A percentile compares a stretch with the other conserved stretches of the same genome.
These are phyloP conservation scores for Carex scoparia DNA, from an alignment of 176 grass and related monocot species.

Conservation along the genomic window DNA sequence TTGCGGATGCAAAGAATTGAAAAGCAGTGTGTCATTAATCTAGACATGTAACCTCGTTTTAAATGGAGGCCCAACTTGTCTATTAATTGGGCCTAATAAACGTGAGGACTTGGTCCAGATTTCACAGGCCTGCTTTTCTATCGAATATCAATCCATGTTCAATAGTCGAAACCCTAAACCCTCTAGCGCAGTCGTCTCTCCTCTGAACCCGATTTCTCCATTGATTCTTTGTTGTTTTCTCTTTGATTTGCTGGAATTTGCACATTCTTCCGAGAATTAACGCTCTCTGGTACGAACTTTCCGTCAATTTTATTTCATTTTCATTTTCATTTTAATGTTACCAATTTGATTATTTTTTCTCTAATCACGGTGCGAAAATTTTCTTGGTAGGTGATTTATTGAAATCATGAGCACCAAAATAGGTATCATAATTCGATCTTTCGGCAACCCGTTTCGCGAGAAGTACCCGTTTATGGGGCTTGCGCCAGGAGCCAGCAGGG, in stretches of 20 bases:
- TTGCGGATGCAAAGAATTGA: no score
- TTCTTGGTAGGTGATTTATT: not conserved
- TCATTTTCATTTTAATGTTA: not conserved
- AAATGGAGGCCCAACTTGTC: not conserved
- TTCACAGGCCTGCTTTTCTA: not conserved
- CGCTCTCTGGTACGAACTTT: not conserved
- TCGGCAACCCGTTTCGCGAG: slow-evolving; percentile 24
- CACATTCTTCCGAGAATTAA: not conserved
- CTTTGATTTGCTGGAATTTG: not conserved
- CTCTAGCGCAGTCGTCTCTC: not conserved
- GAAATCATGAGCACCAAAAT: slow-evolving; percentile 39
- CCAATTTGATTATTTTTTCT: not conserved
- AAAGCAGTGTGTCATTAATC: no score
- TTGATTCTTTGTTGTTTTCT: not conserved
- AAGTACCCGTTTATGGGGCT: slow-evolving; percentile 34
- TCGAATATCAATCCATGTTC: not conserved
- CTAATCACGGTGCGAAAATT: not conserved
- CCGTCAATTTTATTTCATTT: not conserved
- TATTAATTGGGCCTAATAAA: not conserved
- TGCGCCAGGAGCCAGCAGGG: slow-evolving; percentile 25
- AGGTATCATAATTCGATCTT: slow-evolving; percentile 51
- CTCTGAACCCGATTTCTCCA: not conserved
- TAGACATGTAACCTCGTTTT: not conserved
- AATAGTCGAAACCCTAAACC: not conserved
- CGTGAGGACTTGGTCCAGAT: not conserved